Conservation (phyloP, 192 early-diverging fungal species). For the Coemansia asiatica region DNA sequence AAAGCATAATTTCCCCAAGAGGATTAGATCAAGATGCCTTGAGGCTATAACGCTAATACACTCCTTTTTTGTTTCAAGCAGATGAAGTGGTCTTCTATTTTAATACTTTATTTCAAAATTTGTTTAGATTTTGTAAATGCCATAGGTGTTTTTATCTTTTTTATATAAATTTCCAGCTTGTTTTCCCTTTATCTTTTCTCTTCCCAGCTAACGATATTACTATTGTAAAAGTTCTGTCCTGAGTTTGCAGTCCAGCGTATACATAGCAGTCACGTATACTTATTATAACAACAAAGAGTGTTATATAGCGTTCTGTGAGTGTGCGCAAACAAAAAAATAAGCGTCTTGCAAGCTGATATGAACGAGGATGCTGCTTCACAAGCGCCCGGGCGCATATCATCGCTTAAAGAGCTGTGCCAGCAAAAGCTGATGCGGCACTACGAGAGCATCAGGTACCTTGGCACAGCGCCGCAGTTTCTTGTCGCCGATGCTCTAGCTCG, state of each 20-base stretch:
- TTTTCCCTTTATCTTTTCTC: background rate
- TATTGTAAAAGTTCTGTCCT: background rate
- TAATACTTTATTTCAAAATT: background rate
- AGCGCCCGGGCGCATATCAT: background rate
- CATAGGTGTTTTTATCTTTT: background rate
- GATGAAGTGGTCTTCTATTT: no score
- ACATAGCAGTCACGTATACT: background rate
- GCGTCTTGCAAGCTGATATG: background rate
- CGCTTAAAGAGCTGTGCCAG: conserved; percentile 48
- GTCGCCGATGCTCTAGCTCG: conserved; percentile 27
- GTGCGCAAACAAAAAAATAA: background rate
- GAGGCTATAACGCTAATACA: no score
- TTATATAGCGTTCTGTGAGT: background rate
- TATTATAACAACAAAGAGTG: background rate
- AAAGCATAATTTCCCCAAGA: background rate
- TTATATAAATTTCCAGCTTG: background rate
- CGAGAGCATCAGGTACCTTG: conserved; percentile 31
- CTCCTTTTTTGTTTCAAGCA: no score
- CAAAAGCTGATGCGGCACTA: conserved; percentile 11
- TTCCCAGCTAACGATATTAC: no score
- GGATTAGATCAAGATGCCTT: background rate
- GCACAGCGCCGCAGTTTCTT: conserved; percentile 35
- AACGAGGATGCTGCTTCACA: background rate
- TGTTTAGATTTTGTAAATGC: background rate
- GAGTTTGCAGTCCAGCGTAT: background rate